Evolutionary conservation across 768 basidiomycete genomes (phyloP).

Genomic region (Tylopilus subfusipes): DNA sequence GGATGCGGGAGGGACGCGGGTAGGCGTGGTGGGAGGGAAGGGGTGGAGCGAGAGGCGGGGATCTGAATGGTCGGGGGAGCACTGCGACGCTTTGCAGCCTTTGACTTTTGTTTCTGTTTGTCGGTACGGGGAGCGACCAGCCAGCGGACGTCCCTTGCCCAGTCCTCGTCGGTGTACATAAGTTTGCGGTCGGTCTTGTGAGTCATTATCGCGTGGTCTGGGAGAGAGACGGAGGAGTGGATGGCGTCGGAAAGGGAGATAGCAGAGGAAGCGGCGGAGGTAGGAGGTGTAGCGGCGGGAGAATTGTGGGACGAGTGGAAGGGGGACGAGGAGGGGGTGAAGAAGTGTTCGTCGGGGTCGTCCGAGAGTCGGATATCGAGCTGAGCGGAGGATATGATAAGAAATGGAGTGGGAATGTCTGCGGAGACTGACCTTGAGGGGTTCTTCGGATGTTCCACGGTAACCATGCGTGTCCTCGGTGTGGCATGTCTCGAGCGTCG

Average conservation of each 20-base stretch:
- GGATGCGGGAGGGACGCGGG: constrained; percentile 4
- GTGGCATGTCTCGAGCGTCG: constrained; percentile 5
- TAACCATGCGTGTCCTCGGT: not conserved
- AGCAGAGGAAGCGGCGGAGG: constrained; percentile 31
- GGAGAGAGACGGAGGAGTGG: constrained; percentile 28
- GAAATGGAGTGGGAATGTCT: not conserved
- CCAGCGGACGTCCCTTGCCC: constrained; percentile 68
- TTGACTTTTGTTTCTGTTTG: constrained; percentile 19
- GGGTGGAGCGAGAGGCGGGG: constrained; percentile 19
- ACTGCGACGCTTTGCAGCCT: constrained; percentile 18
- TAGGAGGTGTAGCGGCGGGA: constrained; percentile 21
- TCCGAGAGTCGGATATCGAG: constrained; percentile 11
- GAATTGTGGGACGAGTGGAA: constrained; percentile 16
- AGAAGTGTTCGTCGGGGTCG: constrained; percentile 49
- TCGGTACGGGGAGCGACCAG: constrained; percentile 40
- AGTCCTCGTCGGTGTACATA: constrained; percentile 54
- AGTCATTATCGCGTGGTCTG: constrained; percentile 28
- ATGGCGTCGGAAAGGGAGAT: constrained; percentile 34
- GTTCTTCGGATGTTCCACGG: constrained; percentile 12
- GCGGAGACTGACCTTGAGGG: constrained; percentile 18
- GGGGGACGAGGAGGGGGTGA: constrained; percentile 34
- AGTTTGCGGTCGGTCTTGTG: constrained; percentile 24
- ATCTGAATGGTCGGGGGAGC: constrained; percentile 12
- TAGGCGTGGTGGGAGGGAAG: constrained; percentile 18
- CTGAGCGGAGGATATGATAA: constrained; percentile 10